Evolutionary conservation across 2,329 filamentous ascomycete genomes (phyloP).

Genomic region (Sporothrix brunneoviolacea): DNA sequence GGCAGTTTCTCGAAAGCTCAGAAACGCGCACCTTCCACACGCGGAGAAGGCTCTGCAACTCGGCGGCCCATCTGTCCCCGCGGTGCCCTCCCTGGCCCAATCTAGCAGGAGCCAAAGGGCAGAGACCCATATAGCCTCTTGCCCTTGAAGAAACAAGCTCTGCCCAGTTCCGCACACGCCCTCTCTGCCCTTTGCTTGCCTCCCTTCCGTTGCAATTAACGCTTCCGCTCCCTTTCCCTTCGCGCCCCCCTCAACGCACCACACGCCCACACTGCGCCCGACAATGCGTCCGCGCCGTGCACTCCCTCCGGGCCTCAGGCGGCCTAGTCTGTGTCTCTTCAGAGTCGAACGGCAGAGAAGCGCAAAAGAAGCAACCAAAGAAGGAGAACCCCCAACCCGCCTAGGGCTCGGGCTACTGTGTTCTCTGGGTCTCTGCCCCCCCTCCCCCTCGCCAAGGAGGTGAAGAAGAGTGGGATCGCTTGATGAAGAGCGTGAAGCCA

Average conservation of each 20-base stretch:
- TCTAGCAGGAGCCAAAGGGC: neutral
- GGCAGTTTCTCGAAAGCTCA: constrained; percentile 2
- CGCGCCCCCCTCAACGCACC: neutral
- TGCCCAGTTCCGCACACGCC: neutral
- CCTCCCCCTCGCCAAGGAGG: constrained; percentile 13
- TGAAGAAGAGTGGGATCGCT: constrained; percentile 10
- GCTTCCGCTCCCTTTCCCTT: constrained; percentile 9
- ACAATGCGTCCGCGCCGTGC: neutral
- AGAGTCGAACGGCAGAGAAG: neutral
- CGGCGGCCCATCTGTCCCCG: too few relatives aligned
- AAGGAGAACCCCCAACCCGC: constrained; percentile 4
- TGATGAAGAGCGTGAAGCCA: constrained; percentile 10
- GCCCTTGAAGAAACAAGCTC: constrained; percentile 1
- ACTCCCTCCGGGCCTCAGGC: neutral
- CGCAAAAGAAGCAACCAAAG: constrained; percentile 6
- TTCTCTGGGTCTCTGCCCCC: neutral
- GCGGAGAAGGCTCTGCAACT: neutral
- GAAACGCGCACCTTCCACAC: neutral
- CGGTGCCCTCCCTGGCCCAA: neutral
- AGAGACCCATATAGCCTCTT: neutral
- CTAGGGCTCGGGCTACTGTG: neutral
- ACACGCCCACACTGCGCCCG: neutral
- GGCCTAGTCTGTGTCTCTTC: neutral
- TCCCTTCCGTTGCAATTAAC: constrained; percentile 8
- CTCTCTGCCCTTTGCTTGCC: constrained; percentile 4